Evolutionary conservation across 331 rosid species (phyloP).

Genomic region (Quercus tomentella): DNA sequence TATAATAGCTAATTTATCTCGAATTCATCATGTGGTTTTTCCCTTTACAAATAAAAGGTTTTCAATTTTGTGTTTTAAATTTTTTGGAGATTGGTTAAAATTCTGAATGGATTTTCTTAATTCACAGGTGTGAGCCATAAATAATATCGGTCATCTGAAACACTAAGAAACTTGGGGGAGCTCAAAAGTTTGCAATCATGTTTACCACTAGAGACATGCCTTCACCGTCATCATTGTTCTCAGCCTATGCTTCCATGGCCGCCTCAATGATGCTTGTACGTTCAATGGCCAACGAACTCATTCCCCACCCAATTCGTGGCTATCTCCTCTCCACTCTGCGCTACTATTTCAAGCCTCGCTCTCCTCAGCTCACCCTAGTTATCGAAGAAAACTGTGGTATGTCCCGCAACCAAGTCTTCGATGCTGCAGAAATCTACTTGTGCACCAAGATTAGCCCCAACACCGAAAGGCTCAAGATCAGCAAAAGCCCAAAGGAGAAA

Average conservation of each 20-base stretch:
- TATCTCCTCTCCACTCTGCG: slow-evolving; percentile 36
- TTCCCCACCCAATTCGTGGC: slow-evolving; percentile 58
- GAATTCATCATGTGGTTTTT: too few relatives aligned
- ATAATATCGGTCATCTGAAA: too few relatives aligned
- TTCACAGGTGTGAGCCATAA: too few relatives aligned
- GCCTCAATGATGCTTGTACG: slow-evolving; percentile 68
- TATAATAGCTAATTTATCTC: too few relatives aligned
- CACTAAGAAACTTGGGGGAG: too few relatives aligned
- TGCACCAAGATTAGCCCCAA: slow-evolving; percentile 46
- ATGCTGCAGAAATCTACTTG: slow-evolving; percentile 65
- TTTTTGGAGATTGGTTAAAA: too few relatives aligned
- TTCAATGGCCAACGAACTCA: slow-evolving; percentile 66
- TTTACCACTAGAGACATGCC: slow-evolving; percentile 50
- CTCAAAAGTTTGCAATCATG: slow-evolving; percentile 11
- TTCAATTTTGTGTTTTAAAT: too few relatives aligned
- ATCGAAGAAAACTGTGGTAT: slow-evolving; percentile 59
- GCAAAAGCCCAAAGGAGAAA: slow-evolving; percentile 55
- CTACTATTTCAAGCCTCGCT: slow-evolving; percentile 38
- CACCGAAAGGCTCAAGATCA: slow-evolving; percentile 50
- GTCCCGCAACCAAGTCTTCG: slow-evolving; percentile 60
- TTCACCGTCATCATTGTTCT: slow-evolving; percentile 60
- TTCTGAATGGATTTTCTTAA: too few relatives aligned
- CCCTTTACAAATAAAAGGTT: too few relatives aligned
- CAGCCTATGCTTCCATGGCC: slow-evolving; percentile 79
- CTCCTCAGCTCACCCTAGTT: slow-evolving; percentile 55